These are phyloP conservation scores for Podospora pseudopauciseta DNA, from an alignment of 495 filamentous ascomycete genomes.

Conservation along the genomic window DNA sequence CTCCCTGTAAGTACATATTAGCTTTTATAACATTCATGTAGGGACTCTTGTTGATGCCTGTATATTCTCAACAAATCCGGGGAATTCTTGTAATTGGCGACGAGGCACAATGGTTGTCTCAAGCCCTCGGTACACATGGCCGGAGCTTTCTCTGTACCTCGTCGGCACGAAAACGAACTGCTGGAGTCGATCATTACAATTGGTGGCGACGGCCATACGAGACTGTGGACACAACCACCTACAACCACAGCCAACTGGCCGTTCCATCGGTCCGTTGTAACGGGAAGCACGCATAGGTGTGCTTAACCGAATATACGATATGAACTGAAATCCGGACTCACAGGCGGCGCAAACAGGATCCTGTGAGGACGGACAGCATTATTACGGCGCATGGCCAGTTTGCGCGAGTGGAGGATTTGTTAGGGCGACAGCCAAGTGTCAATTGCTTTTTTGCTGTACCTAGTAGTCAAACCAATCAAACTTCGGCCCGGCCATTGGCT, in stretches of 20 bases:
- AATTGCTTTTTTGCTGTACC: not conserved
- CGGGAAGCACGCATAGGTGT: too few species aligned
- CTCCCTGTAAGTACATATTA: not conserved
- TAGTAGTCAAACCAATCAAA: not conserved
- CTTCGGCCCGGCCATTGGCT: constrained; percentile 4
- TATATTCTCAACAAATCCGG: too few species aligned
- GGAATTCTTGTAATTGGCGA: too few species aligned
- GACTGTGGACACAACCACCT: not conserved
- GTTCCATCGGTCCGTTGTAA: not conserved
- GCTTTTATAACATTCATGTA: not conserved
- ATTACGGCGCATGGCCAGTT: not conserved
- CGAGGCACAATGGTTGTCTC: not conserved
- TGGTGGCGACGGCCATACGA: constrained; percentile 2
- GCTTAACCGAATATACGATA: not conserved
- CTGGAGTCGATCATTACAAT: constrained; percentile 8
- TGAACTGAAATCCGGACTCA: not conserved
- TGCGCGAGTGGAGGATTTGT: not conserved
- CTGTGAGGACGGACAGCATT: not conserved
- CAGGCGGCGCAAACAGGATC: not conserved
- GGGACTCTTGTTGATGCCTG: too few species aligned
- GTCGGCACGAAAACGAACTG: constrained; percentile 3
- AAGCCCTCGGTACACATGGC: not conserved
- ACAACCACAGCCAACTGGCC: not conserved
- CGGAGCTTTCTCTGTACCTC: too few species aligned
- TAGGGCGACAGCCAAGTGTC: not conserved